Conservation (phyloP, 129 eudicot species). For the Ambrosia artemisiifolia region DNA sequence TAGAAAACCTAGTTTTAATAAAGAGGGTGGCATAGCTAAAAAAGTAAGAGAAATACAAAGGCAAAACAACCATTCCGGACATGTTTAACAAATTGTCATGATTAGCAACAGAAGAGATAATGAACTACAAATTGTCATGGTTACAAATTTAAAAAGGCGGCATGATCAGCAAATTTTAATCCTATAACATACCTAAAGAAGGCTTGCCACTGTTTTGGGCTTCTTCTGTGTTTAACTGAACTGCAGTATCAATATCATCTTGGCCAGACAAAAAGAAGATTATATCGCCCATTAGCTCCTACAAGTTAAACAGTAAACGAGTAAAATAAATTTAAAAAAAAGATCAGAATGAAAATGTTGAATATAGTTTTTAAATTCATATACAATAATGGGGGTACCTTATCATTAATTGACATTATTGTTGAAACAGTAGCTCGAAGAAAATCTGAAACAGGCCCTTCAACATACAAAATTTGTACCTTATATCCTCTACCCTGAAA, state of each 20-base stretch:
- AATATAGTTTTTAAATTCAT: neutral
- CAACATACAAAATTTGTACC: conserved; percentile 64
- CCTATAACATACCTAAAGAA: conserved; percentile 37
- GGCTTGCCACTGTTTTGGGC: conserved; percentile 49
- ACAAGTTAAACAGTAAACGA: neutral
- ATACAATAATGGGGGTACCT: conserved; percentile 40
- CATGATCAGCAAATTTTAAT: conserved; percentile 4
- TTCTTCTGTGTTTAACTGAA: conserved; percentile 81
- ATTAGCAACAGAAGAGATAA: conserved; percentile 14
- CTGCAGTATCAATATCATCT: too few relatives aligned
- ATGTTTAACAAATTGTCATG: conserved; percentile 12
- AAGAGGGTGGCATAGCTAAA: neutral
- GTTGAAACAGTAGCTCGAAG: conserved; percentile 89
- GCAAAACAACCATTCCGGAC: conserved; percentile 80
- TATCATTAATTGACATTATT: conserved; percentile 67
- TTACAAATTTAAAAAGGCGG: neutral
- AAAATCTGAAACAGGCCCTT: conserved; percentile 91
- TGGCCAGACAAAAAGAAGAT: conserved; percentile 90
- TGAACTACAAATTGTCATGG: neutral
- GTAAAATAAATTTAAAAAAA: neutral
- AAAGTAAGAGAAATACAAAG: conserved; percentile 44
- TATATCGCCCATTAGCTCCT: conserved; percentile 94
- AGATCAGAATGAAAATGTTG: neutral
- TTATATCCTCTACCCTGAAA: conserved; percentile 91
- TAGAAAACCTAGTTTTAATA: neutral